Evolutionary conservation across 208 protist species (phyloP).

Genomic region (Trypanosoma rangeli): DNA sequence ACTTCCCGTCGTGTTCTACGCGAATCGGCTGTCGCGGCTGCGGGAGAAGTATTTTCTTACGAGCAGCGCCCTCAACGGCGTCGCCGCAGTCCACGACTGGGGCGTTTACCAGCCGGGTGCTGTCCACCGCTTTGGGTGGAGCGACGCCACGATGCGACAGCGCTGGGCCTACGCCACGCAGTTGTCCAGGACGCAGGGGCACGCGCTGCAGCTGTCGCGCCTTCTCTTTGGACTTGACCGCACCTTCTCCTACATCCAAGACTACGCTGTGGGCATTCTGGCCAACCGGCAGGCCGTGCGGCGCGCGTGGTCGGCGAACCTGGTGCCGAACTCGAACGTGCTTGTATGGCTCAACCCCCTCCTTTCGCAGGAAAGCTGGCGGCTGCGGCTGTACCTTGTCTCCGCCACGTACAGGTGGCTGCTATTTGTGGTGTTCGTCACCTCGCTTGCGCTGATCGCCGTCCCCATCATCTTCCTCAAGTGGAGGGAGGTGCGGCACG

Average conservation of each 20-base stretch:
- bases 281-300: constrained; percentile 1
- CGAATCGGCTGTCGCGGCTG: constrained; percentile 23
- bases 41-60: constrained; percentile 51
- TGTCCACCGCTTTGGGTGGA: constrained; percentile 60
- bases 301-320: constrained; percentile 48
- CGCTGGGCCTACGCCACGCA: constrained; percentile 45
- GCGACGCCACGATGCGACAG: constrained; percentile 57
- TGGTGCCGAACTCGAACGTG: constrained; percentile 71
- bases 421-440: constrained; percentile 41
- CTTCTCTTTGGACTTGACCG: constrained; percentile 58
- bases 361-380: constrained; percentile 35
- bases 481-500: constrained; percentile 48
- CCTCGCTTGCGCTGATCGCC: constrained; percentile 40
- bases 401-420: constrained; percentile 43
- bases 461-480: constrained; percentile 60
- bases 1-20: constrained; percentile 28
- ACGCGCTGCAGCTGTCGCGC: constrained; percentile 37
- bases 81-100: constrained; percentile 17
- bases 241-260: constrained; percentile 75
- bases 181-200: constrained; percentile 30
- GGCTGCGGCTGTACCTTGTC: constrained; percentile 57
- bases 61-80: constrained; percentile 37
- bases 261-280: constrained; percentile 50
- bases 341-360: constrained; percentile 47
- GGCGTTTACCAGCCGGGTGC: constrained; percentile 38